phyloP scores from a whole-genome alignment of 2,329 filamentous ascomycete genomes.

The Diaporthe velutina region DNA sequence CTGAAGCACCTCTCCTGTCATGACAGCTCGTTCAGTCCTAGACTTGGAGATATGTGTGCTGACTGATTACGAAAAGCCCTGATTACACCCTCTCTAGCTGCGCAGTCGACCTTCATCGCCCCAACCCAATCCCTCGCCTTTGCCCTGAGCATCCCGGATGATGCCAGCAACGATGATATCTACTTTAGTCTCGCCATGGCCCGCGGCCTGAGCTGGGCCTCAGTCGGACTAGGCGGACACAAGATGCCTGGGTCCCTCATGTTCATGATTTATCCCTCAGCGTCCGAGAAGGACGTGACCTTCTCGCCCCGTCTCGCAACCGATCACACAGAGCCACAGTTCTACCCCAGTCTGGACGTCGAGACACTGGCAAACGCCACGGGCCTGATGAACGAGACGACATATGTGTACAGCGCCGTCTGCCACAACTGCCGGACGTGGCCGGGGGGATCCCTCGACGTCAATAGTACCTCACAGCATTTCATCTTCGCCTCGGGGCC shows the following conservation, averaged over 20 bases:
- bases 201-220: constrained; percentile 62
- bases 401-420: constrained; percentile 63
- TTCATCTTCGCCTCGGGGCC: constrained; percentile 71
- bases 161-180: constrained; percentile 59
- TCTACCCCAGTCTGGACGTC: constrained; percentile 58
- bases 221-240: constrained; percentile 65
- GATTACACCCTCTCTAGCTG: constrained; percentile 18
- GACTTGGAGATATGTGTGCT: not conserved
- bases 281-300: constrained; percentile 62
- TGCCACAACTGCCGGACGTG: constrained; percentile 68
- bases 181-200: constrained; percentile 68
- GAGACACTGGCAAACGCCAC: constrained; percentile 59
- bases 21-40: not conserved
- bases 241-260: constrained; percentile 66
- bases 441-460: constrained; percentile 63
- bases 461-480: constrained; percentile 58
- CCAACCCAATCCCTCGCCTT: constrained; percentile 60
- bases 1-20: not conserved
- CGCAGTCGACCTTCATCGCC: constrained; percentile 53
- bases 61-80: constrained; percentile 2
- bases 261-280: constrained; percentile 66
- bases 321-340: constrained; percentile 65
- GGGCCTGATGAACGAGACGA: constrained; percentile 58
- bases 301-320: constrained; percentile 66
- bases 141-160: constrained; percentile 62